phyloP scores from a whole-genome alignment of 176 grass and related monocot species.

The Poa pratensis region DNA sequence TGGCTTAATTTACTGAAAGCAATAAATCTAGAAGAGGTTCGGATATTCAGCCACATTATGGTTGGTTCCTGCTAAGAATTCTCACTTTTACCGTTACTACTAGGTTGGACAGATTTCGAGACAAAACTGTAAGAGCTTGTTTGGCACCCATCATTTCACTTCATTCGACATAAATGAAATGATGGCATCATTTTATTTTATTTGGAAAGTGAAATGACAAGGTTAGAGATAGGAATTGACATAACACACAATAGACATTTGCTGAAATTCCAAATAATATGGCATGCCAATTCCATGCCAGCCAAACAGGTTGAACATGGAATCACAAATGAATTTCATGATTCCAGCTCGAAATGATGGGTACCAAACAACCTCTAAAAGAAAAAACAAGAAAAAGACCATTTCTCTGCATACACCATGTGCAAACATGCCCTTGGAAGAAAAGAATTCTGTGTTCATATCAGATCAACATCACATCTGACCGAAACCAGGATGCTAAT shows the following conservation, averaged over 20 bases:
- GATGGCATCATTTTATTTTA: too few species aligned
- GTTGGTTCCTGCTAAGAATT: slow-evolving; percentile 2
- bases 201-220: too few species aligned
- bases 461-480: slow-evolving; percentile 38
- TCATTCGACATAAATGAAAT: too few species aligned
- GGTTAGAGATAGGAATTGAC: too few species aligned
- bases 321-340: too few species aligned
- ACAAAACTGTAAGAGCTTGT: background rate
- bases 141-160: too few species aligned
- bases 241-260: too few species aligned
- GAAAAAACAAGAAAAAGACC: background rate
- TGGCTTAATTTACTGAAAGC: background rate
- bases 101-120: slow-evolving; percentile 3
- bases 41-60: background rate
- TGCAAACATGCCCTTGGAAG: background rate
- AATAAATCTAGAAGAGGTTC: background rate
- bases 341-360: too few species aligned
- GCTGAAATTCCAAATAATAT: too few species aligned
- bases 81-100: background rate
- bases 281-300: too few species aligned
- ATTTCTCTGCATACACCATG: background rate
- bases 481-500: slow-evolving; percentile 21
- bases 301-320: too few species aligned
- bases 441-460: background rate
- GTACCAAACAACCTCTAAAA: background rate